A percentile compares a stretch with the other conserved stretches of the same genome.
Evolutionary conservation across 306 rosid species (phyloP).

Genomic region (Sicyos baderoa): DNA sequence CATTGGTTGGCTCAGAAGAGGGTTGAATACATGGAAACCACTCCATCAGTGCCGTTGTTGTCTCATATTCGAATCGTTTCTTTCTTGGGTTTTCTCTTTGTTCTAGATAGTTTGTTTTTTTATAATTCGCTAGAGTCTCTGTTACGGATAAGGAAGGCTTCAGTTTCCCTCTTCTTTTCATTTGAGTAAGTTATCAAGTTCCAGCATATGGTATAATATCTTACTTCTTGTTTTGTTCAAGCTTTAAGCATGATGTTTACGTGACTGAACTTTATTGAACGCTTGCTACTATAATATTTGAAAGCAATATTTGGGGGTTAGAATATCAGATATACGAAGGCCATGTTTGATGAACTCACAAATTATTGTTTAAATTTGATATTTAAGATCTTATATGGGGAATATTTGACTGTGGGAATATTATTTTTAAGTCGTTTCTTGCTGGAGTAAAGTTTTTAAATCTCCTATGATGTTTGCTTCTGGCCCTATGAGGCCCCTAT

Average conservation of each 20-base stretch:
- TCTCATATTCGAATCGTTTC: slow-evolving; percentile 90
- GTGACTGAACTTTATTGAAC: too few relatives aligned
- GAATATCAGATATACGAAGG: not conserved
- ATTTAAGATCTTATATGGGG: not conserved
- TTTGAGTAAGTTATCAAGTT: slow-evolving; percentile 68
- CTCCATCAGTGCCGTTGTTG: slow-evolving; percentile 66
- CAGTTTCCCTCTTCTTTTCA: slow-evolving; percentile 86
- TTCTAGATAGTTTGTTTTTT: slow-evolving; percentile 64
- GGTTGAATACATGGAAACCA: slow-evolving; percentile 94
- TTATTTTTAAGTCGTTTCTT: not conserved
- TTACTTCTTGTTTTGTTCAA: not conserved
- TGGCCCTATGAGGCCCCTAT: not conserved
- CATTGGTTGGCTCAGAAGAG: slow-evolving; percentile 99
- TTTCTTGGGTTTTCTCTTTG: slow-evolving; percentile 81
- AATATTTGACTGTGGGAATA: not conserved
- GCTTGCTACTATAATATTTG: too few relatives aligned
- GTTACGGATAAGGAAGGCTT: slow-evolving; percentile 59
- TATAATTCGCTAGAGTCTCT: slow-evolving; percentile 55
- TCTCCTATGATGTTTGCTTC: not conserved
- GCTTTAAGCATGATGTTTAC: not conserved
- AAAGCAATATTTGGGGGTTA: not conserved
- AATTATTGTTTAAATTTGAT: not conserved
- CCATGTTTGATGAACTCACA: not conserved
- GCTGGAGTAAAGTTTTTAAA: not conserved
- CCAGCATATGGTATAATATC: not conserved